Evolutionary conservation across 352 stramenopile genomes (phyloP), one percentile per base, ranked within the genome.

Genomic region (Globisporangium nunn): DNA sequence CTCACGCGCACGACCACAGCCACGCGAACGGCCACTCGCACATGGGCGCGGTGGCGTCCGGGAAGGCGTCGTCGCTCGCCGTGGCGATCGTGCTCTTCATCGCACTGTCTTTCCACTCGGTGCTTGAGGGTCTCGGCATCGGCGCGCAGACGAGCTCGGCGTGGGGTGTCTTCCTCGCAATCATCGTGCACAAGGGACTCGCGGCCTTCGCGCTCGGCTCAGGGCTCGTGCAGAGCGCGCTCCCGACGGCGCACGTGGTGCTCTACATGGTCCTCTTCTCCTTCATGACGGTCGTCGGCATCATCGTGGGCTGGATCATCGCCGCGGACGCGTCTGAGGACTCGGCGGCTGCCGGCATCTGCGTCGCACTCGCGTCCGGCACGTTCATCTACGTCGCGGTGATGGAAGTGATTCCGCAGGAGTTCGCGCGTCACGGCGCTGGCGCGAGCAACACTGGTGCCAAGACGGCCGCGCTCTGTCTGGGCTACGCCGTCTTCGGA

Each of bases 321-420:
- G 69, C 70, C 18, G 60, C 65, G 4, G 68, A 73, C 30, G 55
- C 57, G 33, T 74, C 66, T 8, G 71, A 78, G 39, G 71, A 78
- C 52, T 78, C 71, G 62, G 71, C 71, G 2, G 68, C 66, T 17
- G 71, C 69, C 2, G 71, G 71, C 17, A 78, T 81, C 47, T 68
- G 81, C 52, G 74, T 91, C n/a, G 81, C 81, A 30, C 67, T 91
- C 6, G 78, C 81, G 2, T 87, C 77, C 1, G 81, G 81, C 23
- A 90, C 81, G 17, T 92, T 92, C 65, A 92, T 92, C 59, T 92
- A 92, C 59, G 81, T 92, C 35, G 81, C 81, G 0, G 81, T 92
- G 29, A 92, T 92, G 81, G 81, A 92, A 51, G 81, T 92, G 15
- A 87, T 92, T 48, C 81, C 81, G n/a, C 75, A 88, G 52, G 79